Evolutionary conservation across 495 filamentous ascomycete genomes (phyloP).

Genomic region (Penicillium simplicissimum): DNA sequence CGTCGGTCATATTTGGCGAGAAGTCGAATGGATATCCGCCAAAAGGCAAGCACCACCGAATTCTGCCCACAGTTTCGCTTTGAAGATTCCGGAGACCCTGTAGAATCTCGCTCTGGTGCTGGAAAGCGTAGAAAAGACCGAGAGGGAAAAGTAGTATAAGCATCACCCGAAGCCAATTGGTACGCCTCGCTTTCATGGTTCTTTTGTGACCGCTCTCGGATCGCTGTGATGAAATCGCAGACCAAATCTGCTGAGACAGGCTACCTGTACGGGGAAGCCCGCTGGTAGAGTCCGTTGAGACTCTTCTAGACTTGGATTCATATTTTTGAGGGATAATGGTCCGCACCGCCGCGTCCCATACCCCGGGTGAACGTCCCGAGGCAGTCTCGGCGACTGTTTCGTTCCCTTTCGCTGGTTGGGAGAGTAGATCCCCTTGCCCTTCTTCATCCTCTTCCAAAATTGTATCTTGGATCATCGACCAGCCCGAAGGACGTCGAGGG

Average conservation of each 20-base stretch:
- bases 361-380: background rate
- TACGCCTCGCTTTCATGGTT: background rate
- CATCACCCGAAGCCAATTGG: background rate
- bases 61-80: conserved; percentile 7
- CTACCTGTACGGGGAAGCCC: background rate
- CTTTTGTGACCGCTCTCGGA: background rate
- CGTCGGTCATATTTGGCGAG: conserved; percentile 25
- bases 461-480: conserved; percentile 32
- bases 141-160: conserved; percentile 17
- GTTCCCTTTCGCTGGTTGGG: conserved; percentile 3
- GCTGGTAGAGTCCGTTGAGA: background rate
- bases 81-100: background rate
- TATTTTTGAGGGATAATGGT: conserved; percentile 30
- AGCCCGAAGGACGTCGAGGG: conserved; percentile 44
- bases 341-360: conserved; percentile 26
- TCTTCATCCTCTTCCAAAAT: conserved; percentile 33
- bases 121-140: conserved; percentile 11
- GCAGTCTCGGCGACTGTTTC: conserved; percentile 1
- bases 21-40: conserved; percentile 6
- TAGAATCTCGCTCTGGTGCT: background rate
- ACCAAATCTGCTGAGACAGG: background rate
- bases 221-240: background rate
- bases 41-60: conserved; percentile 15
- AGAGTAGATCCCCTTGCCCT: conserved; percentile 16
- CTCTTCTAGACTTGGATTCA: background rate